Evolutionary conservation across 768 basidiomycete genomes (phyloP), one percentile per base, ranked within the genome.

Genomic region (Mycena amicta): DNA sequence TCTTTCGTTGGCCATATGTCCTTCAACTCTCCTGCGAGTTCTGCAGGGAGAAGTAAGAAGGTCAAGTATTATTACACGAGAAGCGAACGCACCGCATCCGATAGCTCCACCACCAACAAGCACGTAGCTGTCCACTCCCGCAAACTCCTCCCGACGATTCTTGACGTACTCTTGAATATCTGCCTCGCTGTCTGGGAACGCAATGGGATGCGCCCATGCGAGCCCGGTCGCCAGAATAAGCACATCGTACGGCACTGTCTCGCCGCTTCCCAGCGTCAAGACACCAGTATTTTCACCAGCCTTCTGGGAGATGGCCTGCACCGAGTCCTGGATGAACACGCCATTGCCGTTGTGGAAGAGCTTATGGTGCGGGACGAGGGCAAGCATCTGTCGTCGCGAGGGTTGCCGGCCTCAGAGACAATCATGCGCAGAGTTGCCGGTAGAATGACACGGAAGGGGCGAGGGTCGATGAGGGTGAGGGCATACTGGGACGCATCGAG

Each of bases 191-290:
- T 73, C 67, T 0, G 83, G 85, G 50, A 87, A 70, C 16, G 71
- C 68, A 43, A 82, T 45, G 0, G 82, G 81, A 0, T 81, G 85
- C 13, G 71, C 66, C 84, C 84, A 90, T 3, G 61, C 70, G 39
- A 77, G 78, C 1, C 89, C 89, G 2, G 87, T 75, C 0, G 86
- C 80, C 30, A 90, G 70, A 33, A 90, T 77, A 41, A 91, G 81
- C 22, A 80, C 70, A 12, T 78, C 77, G 68, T 84, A 91, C 6
- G 71, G 67, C 13, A 89, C 57, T 20, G 67, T 67, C 50, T 84
- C 77, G 30, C 84, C 85, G 59, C 74, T 71, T 8, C 74, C 75
- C 8, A 90, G 76, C 4, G 78, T 71, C 5, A 90, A 76, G 22
- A 66, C 56, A 0, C 79, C 74, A 0, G 82, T 82, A n/a, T 77